Evolutionary conservation across 305 asterid genomes (phyloP).

Genomic region (Fraxinus greggii): DNA sequence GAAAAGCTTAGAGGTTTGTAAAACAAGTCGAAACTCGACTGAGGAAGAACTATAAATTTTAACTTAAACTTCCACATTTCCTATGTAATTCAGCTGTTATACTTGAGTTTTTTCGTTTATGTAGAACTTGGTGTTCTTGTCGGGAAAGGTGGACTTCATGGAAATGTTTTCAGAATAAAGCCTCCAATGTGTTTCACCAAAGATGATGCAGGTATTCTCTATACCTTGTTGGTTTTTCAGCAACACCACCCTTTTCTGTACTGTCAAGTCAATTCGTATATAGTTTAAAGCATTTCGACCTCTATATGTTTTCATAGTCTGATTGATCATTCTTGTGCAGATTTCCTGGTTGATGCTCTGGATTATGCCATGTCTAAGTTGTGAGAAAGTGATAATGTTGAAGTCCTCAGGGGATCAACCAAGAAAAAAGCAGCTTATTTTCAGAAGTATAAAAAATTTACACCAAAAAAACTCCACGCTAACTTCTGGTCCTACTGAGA

Average conservation of each 20-base stretch:
- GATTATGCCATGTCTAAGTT: constrained; percentile 73
- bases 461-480: background rate
- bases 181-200: constrained; percentile 93
- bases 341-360: constrained; percentile 83
- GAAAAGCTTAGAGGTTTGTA: constrained; percentile 86
- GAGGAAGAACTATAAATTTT: background rate
- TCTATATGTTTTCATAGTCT: background rate
- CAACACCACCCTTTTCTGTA: background rate
- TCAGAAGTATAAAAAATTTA: background rate
- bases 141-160: constrained; percentile 94
- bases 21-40: constrained; percentile 2
- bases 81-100: background rate
- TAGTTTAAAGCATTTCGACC: background rate
- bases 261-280: background rate
- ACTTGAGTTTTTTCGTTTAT: constrained; percentile 10
- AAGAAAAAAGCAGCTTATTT: background rate
- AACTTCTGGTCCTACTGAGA: background rate
- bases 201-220: constrained; percentile 80
- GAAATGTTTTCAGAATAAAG: constrained; percentile 94
- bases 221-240: constrained; percentile 1
- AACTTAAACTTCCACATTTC: background rate
- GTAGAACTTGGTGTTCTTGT: constrained; percentile 75
- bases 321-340: constrained; percentile 39
- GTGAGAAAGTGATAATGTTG: constrained; percentile 34
- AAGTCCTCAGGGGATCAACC: constrained; percentile 6